phyloP scores from a whole-genome alignment of 352 stramenopile genomes.

The Globisporangium perplexum region DNA sequence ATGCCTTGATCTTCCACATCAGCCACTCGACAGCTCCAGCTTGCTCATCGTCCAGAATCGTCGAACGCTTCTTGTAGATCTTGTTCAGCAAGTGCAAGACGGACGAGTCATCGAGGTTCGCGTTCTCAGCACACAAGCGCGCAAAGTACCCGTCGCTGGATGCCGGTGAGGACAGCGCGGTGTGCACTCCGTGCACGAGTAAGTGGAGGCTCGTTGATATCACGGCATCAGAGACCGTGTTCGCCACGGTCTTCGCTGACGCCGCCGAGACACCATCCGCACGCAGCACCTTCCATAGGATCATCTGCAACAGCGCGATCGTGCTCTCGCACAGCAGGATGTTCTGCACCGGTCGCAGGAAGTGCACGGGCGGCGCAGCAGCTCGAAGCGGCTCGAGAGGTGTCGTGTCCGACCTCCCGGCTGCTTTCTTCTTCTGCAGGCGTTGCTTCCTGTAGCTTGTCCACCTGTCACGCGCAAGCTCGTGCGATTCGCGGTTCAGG shows the following conservation, averaged over 20 bases:
- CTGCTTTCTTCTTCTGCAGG: slow-evolving; percentile 23
- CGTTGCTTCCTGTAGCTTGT: slow-evolving; percentile 59
- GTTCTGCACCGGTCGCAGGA: slow-evolving; percentile 46
- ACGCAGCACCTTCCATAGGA: slow-evolving; percentile 54
- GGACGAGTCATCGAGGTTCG: slow-evolving; percentile 30
- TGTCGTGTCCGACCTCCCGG: slow-evolving; percentile 8
- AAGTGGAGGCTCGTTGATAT: slow-evolving; percentile 80
- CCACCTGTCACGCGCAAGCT: slow-evolving; percentile 78
- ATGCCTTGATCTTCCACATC: slow-evolving; percentile 45
- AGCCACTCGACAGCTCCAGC: slow-evolving; percentile 71
- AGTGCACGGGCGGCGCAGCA: slow-evolving; percentile 29
- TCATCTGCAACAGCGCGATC: slow-evolving; percentile 52
- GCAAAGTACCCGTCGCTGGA: slow-evolving; percentile 41
- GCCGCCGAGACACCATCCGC: slow-evolving; percentile 22
- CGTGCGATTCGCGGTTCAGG: slow-evolving; percentile 77
- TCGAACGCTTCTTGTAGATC: slow-evolving; percentile 35
- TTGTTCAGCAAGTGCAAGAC: slow-evolving; percentile 47
- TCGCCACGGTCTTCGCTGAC: slow-evolving; percentile 12
- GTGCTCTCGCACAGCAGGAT: slow-evolving; percentile 68
- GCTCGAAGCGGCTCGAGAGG: slow-evolving; percentile 41
- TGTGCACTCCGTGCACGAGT: slow-evolving; percentile 73
- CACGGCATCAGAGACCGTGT: slow-evolving; percentile 69
- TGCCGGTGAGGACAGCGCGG: slow-evolving; percentile 20
- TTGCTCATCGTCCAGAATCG: slow-evolving; percentile 70
- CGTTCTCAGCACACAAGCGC: slow-evolving; percentile 30